Evolutionary conservation across 1,139 yeast genomes (phyloP).

Genomic region (Geotrichum aggregatum): DNA sequence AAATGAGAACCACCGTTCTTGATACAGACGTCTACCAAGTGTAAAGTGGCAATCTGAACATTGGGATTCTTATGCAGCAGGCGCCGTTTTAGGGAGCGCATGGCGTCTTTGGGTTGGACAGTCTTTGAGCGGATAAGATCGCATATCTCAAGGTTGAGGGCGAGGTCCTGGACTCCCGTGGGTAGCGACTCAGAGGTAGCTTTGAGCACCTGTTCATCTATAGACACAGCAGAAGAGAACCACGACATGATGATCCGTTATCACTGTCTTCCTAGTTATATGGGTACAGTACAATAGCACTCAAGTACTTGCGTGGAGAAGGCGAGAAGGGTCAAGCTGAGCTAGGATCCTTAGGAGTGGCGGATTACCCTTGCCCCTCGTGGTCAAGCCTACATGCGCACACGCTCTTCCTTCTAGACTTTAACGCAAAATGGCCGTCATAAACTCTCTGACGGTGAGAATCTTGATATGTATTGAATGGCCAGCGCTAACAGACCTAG

Average conservation of each 20-base stretch:
- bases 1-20: slow-evolving; percentile 92
- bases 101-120: slow-evolving; percentile 76
- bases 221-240: slow-evolving; percentile 52
- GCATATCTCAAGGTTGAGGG: slow-evolving; percentile 77
- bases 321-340: neutral
- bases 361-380: slow-evolving; percentile 8
- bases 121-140: slow-evolving; percentile 82
- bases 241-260: too few species aligned
- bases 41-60: slow-evolving; percentile 67
- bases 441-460: slow-evolving; percentile 25
- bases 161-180: slow-evolving; percentile 81
- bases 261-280: too few species aligned
- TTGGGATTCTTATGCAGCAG: slow-evolving; percentile 68
- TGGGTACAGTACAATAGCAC: too few species aligned
- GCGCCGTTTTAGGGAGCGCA: slow-evolving; percentile 76
- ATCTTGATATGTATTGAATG: too few species aligned
- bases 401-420: slow-evolving; percentile 2
- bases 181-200: slow-evolving; percentile 92
- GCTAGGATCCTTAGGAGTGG: neutral
- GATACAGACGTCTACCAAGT: slow-evolving; percentile 77
- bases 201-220: slow-evolving; percentile 63
- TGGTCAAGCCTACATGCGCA: neutral
- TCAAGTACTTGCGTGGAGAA: too few species aligned
- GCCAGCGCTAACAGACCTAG: slow-evolving; percentile 17
- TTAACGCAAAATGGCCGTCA: slow-evolving; percentile 16